A percentile compares a stretch with the other conserved stretches of the same genome.
Evolutionary conservation across 148 eudicot species (phyloP).

Genomic region (Persicaria tinctoria): DNA sequence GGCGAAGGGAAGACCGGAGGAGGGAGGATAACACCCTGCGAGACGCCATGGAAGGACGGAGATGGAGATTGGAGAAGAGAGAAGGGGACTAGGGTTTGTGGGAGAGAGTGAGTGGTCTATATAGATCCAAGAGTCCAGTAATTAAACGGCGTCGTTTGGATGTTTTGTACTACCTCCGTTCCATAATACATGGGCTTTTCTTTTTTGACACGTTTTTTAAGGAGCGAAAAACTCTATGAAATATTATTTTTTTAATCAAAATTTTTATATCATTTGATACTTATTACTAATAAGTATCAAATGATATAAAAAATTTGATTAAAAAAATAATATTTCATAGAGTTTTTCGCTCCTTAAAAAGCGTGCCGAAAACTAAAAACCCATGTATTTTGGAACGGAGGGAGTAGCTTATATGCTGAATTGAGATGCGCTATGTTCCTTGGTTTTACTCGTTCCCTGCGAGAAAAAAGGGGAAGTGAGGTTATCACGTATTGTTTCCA

Average conservation of each 20-base stretch:
- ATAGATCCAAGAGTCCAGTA: background rate
- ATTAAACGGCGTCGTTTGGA: background rate
- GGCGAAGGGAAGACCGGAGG: slow-evolving; percentile 35
- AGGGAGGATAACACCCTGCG: slow-evolving; percentile 39
- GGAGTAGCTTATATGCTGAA: background rate
- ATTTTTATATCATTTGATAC: too few relatives aligned
- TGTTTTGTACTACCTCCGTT: too few relatives aligned
- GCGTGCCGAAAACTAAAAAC: too few relatives aligned
- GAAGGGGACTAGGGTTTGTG: slow-evolving; percentile 15
- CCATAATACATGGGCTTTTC: too few relatives aligned
- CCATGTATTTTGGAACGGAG: too few relatives aligned
- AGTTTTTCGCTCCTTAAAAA: too few relatives aligned
- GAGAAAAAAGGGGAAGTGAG: background rate
- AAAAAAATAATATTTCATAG: too few relatives aligned
- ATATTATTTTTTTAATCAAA: too few relatives aligned
- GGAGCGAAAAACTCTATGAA: too few relatives aligned
- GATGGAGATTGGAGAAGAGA: slow-evolving; percentile 3
- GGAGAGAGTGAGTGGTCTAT: slow-evolving; percentile 17
- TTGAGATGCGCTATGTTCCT: background rate
- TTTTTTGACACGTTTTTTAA: too few relatives aligned
- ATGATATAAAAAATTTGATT: too few relatives aligned
- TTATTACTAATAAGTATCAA: too few relatives aligned
- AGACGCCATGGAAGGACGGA: slow-evolving; percentile 34
- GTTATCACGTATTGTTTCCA: background rate
- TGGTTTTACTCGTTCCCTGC: background rate